phyloP scores from a whole-genome alignment of 768 basidiomycete genomes.

The Lactarius trivialis region DNA sequence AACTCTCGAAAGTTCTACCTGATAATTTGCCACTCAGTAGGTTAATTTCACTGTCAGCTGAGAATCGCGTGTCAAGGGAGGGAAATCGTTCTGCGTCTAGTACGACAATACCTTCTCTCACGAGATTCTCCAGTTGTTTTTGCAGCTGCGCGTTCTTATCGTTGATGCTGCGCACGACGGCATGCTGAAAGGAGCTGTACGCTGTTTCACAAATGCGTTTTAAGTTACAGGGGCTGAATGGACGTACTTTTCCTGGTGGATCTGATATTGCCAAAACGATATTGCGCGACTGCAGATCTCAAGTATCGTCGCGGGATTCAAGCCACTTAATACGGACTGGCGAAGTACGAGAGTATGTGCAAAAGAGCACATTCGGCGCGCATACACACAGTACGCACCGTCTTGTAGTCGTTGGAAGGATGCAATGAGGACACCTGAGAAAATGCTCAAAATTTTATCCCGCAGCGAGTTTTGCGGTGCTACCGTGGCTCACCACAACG shows the following conservation, averaged over 20 bases:
- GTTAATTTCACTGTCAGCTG: conserved; percentile 73
- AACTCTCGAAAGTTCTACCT: conserved; percentile 35
- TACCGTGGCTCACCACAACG: conserved; percentile 27
- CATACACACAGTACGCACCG: conserved; percentile 43
- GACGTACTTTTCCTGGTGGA: conserved; percentile 73
- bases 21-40: conserved; percentile 62
- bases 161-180: conserved; percentile 70
- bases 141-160: conserved; percentile 79
- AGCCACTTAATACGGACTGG: conserved; percentile 79
- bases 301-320: conserved; percentile 66
- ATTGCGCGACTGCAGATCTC: conserved; percentile 85
- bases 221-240: background rate
- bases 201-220: background rate
- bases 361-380: conserved; percentile 27
- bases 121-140: conserved; percentile 79
- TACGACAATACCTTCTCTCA: conserved; percentile 63
- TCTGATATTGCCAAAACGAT: conserved; percentile 89
- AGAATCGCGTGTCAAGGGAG: background rate
- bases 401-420: conserved; percentile 88
- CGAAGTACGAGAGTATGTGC: conserved; percentile 10
- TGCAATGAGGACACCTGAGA: conserved; percentile 70
- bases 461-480: background rate
- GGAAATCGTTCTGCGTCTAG: background rate
- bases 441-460: conserved; percentile 5
- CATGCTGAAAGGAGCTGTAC: conserved; percentile 73